Conservation (phyloP, 352 stramenopile species). For the Phytophthora tubulina region DNA sequence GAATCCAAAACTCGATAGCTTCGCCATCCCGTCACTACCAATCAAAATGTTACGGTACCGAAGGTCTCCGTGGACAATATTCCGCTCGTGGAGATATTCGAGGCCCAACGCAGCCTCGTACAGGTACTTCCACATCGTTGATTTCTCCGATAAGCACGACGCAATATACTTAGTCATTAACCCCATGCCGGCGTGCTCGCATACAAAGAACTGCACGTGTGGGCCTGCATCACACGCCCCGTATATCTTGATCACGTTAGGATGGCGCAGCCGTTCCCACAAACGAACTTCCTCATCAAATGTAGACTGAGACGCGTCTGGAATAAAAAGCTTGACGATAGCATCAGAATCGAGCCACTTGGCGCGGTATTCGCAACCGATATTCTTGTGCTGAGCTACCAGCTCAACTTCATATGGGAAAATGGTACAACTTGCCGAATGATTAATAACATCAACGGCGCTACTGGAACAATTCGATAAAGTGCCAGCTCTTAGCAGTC, state of each 20-base stretch:
- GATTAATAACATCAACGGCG: too few relatives aligned
- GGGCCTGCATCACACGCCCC: constrained; percentile 18
- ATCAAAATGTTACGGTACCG: constrained; percentile 17
- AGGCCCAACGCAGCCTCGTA: constrained; percentile 21
- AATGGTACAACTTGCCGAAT: too few relatives aligned
- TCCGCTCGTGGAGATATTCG: constrained; percentile 20
- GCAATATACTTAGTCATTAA: constrained; percentile 11
- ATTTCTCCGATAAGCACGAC: not conserved
- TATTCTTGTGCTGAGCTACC: too few relatives aligned
- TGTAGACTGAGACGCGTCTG: not conserved
- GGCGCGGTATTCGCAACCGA: constrained; percentile 17
- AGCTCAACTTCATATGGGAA: too few relatives aligned
- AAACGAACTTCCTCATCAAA: constrained; percentile 17
- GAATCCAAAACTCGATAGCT: constrained; percentile 12
- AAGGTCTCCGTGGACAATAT: constrained; percentile 12
- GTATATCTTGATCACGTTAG: constrained; percentile 38
- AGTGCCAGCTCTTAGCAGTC: too few relatives aligned
- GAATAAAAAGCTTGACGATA: constrained; percentile 23
- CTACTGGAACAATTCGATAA: too few relatives aligned
- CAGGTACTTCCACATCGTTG: constrained; percentile 13
- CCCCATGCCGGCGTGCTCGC: constrained; percentile 18
- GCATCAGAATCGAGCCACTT: constrained; percentile 31
- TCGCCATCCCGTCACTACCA: constrained; percentile 5
- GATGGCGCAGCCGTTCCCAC: constrained; percentile 28
- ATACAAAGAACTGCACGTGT: constrained; percentile 22